Base-by-base conservation (phyloP, 495 filamentous ascomycete species). In the Venustampulla echinocandica region DNA sequence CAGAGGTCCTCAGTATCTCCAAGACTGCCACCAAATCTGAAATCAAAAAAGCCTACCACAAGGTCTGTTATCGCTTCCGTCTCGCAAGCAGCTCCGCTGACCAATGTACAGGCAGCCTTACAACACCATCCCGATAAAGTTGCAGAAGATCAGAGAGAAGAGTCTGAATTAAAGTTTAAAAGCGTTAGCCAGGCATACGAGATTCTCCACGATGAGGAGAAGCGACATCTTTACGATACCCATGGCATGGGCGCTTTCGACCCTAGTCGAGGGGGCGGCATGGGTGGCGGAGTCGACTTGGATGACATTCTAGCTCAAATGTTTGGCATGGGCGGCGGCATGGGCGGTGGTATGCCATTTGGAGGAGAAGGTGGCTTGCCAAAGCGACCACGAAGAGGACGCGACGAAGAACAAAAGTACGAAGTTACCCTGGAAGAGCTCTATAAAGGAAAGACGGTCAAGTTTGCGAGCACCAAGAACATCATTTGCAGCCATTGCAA, bases 391-490 rank as follows among this genome's bases (percentile, higher is more conserved):
- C 70, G 80, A 41, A 82, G 74, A 55, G 90, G 92, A 19, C 77
- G 74, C 42, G 80, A 87, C 54, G 90, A 95, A 60, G 82, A 95
- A 58, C 87, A 95, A 55, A 75, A 84, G 46, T 98, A 97, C 59
- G 80, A 87, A 58, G 84, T 95, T 46, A 85, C 76, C 10, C 65
- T 98, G 46, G 92, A 96, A 60, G 90, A 97, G 56, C 72, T 97
- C 19, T 98, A 95, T 69, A 96, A 95, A 73, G 92, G 92, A 52
- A 96, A 97, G 75, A 95, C 92, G 1, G 90, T 92, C 53, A 90
- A 90, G 64, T 93, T 98, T 64, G 78, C 85, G 19, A 90, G 84
- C 62, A 89, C 83, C 55, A 95, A 96, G 71, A 90, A 95, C 52
- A 74, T 95, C 49, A 73, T 95, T 47, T 98, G 92, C 66, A 70